Evolutionary conservation across 805 yeast genomes (phyloP).

Genomic region (Starmera caribaea): DNA sequence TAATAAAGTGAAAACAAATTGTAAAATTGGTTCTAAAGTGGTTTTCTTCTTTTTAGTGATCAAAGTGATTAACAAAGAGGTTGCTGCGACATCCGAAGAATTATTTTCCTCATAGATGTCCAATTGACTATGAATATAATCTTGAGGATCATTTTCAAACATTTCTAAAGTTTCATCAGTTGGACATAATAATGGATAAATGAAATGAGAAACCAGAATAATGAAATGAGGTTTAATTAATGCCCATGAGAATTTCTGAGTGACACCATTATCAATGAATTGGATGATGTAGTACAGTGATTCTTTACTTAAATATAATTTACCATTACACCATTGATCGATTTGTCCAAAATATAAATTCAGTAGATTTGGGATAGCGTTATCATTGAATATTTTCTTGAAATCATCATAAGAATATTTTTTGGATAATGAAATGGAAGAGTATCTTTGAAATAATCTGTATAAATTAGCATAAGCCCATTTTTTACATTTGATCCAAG

Average conservation of each 20-base stretch:
- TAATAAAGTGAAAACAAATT: conserved; percentile 47
- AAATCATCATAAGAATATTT: conserved; percentile 55
- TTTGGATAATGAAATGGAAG: conserved; percentile 34
- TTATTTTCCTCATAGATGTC: conserved; percentile 52
- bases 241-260: conserved; percentile 54
- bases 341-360: conserved; percentile 54
- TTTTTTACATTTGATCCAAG: conserved; percentile 72
- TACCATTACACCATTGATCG: conserved; percentile 60
- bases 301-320: conserved; percentile 61
- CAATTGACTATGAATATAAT: conserved; percentile 67
- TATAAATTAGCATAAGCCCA: conserved; percentile 81
- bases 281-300: conserved; percentile 55
- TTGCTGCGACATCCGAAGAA: conserved; percentile 74
- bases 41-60: conserved; percentile 55
- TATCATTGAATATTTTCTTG: conserved; percentile 38
- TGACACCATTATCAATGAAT: conserved; percentile 54
- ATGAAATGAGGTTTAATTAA: conserved; percentile 56
- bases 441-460: conserved; percentile 65
- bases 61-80: conserved; percentile 61
- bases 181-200: conserved; percentile 70
- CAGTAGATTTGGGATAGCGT: conserved; percentile 68
- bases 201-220: conserved; percentile 56
- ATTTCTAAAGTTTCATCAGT: conserved; percentile 56
- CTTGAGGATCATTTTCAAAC: conserved; percentile 83
- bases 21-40: conserved; percentile 50